Evolutionary conservation across 2,329 filamentous ascomycete species (phyloP).

Genomic region (Sarocladium strictum): DNA sequence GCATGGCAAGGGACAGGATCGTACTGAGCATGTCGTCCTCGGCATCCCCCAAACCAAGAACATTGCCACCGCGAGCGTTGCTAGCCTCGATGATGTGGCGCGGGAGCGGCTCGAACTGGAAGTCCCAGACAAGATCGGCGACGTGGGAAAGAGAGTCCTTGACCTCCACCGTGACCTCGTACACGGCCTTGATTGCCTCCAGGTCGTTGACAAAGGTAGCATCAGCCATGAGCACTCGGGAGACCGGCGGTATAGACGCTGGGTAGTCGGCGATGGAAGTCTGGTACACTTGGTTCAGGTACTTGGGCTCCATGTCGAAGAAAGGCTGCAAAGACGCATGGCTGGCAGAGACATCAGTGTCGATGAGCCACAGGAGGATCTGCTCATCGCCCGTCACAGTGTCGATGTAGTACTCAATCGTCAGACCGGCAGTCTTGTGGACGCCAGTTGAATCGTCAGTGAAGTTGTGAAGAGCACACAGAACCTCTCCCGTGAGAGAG

Average conservation of each 20-base stretch:
- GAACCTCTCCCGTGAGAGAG: conserved; percentile 9
- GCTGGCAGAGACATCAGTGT: conserved; percentile 11
- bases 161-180: conserved; percentile 13
- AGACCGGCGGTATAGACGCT: conserved; percentile 12
- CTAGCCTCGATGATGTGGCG: conserved; percentile 8
- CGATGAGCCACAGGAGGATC: conserved; percentile 14
- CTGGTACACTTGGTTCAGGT: conserved; percentile 13
- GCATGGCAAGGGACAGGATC: not conserved
- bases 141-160: conserved; percentile 10
- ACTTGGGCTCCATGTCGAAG: conserved; percentile 16
- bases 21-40: conserved; percentile 9
- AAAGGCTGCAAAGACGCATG: conserved; percentile 14
- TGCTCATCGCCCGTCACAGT: conserved; percentile 13
- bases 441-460: conserved; percentile 11
- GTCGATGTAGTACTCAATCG: conserved; percentile 16
- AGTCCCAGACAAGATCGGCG: conserved; percentile 13
- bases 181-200: conserved; percentile 12
- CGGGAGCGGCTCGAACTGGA: conserved; percentile 15
- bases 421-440: conserved; percentile 15
- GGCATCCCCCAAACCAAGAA: conserved; percentile 30
- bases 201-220: conserved; percentile 14
- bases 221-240: conserved; percentile 13
- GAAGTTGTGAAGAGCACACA: conserved; percentile 7
- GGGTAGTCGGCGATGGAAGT: conserved; percentile 14
- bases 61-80: conserved; percentile 19